Evolutionary conservation across 2,329 filamentous ascomycete species (phyloP), one percentile per base, ranked within the genome.

Genomic region (Blastomyces parvus): DNA sequence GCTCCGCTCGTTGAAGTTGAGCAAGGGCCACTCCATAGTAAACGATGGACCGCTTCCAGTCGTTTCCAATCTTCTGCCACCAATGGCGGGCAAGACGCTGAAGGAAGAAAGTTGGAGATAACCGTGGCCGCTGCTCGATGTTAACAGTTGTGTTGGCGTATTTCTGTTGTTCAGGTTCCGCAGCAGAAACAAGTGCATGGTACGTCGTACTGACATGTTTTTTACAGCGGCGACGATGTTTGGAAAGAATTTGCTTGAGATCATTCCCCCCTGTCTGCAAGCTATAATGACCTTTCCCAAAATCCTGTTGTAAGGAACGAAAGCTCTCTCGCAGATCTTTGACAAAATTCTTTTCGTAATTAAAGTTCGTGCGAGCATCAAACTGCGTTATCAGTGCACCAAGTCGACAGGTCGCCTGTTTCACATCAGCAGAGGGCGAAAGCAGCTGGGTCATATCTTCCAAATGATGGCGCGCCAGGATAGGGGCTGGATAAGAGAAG

Each of bases 181-280:
- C 4, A 61, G 64, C 36, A 44, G 19, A 8, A 66, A 60, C 36
- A 14, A 61, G 27, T n/a, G 59, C 14, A 17, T 14, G 17, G 59
- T 62, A 65, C 1, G 25, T 9, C 25, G 38, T 17, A 40, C 48
- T 22, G 17, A 64, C 40, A 19, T 53, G 22, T 6, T 50, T 36
- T 13, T 61, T 11, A 22, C 59, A 61, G 2, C 70, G 67, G 64
- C 81, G 80, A 1, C 76, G 56, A 22, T 59, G 40, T 14, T 59
- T 9, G 19, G 25, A 2, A 59, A 44, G 14, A 30, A 59, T 59
- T 7, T 42, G 1, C 6, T 40, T 44, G n/a, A 59, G 33, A n/a
- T 25, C 11, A 42, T 59, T 14, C 3, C n/a, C 56, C 22, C 27
- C 19, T 25, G 17, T 13, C 36, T 14, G 36, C 6, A 25, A 25